A percentile compares a stretch with the other conserved stretches of the same genome.
Evolutionary conservation across 305 asterid species (phyloP).

Genomic region (Rubia tinctorum): DNA sequence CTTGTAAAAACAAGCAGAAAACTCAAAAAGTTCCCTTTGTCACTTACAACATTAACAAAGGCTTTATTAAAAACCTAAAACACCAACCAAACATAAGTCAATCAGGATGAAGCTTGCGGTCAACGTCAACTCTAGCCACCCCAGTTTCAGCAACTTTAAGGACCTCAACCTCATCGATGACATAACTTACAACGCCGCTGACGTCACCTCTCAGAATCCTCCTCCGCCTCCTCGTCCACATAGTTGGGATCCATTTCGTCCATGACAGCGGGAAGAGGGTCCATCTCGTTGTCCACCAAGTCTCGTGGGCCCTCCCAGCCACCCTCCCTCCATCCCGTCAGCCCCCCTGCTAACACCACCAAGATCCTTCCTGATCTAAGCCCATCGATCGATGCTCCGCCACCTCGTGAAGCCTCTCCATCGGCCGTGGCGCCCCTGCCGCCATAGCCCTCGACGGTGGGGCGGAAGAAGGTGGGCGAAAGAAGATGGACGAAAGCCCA

Average conservation of each 20-base stretch:
- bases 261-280: constrained; percentile 35
- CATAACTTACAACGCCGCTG: constrained; percentile 31
- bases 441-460: too few relatives aligned
- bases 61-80: background rate
- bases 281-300: constrained; percentile 27
- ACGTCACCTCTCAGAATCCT: constrained; percentile 34
- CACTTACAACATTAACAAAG: too few relatives aligned
- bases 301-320: constrained; percentile 48
- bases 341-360: too few relatives aligned
- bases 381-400: too few relatives aligned
- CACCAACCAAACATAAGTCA: background rate
- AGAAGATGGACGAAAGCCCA: too few relatives aligned
- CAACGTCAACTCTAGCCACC: constrained; percentile 39
- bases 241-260: constrained; percentile 53
- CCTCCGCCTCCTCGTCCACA: constrained; percentile 49
- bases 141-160: constrained; percentile 39
- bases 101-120: constrained; percentile 29
- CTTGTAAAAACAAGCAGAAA: background rate
- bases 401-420: too few relatives aligned
- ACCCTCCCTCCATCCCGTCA: too few relatives aligned
- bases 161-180: constrained; percentile 39
- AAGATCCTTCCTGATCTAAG: too few relatives aligned
- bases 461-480: too few relatives aligned
- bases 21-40: too few relatives aligned
- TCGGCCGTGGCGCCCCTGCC: too few relatives aligned